Evolutionary conservation across 2,329 filamentous ascomycete genomes (phyloP), one percentile per base, ranked within the genome.

Genomic region (Fusarium sp.): DNA sequence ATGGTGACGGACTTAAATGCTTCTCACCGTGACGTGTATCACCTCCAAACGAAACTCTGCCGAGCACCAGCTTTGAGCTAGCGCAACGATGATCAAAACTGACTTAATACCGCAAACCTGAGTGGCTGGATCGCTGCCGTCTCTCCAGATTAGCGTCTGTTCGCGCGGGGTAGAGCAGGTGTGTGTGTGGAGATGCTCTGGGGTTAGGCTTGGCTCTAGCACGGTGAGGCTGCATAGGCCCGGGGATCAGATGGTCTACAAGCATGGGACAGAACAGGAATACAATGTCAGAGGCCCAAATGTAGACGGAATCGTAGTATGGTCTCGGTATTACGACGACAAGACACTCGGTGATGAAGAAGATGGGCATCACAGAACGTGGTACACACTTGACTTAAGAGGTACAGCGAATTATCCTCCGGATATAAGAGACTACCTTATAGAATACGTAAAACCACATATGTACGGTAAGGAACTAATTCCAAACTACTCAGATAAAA

Each of bases 1-100:
- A 68, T 64, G 37, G 10, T 57, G 59, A 48, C 45, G 65, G 60
- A 62, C 20, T 71, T 71, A 64, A 61, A 64, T 14, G 14, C 16
- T 58, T 30, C 35, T 37, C 34, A 27, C 52, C 16, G 32, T 64
- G 30, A n/a, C 25, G 48, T 52, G 10, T 52, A 27, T n/a, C 48
- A 11, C 20, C 63, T 32, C 23, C 50, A 50, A 59, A 14, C 30
- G 50, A 41, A 41, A 37, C 25, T 58, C 32, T 58, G 34, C 32
- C 32, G n/a, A 57, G 52, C 20, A 37, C 20, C 52, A 56, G 52
- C 13, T 56, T 57, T 25, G 34, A 25, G 20, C 32, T 58, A 58
- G 54, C 35, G 23, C 54, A 10, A 7, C 20, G 13, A 37, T 58
- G 54, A 37, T 37, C 30, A 58, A 8, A 16, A 25, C 20, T 25